These are phyloP conservation scores for Russula vinacea DNA, from an alignment of 768 basidiomycete genomes.

Conservation along the genomic window DNA sequence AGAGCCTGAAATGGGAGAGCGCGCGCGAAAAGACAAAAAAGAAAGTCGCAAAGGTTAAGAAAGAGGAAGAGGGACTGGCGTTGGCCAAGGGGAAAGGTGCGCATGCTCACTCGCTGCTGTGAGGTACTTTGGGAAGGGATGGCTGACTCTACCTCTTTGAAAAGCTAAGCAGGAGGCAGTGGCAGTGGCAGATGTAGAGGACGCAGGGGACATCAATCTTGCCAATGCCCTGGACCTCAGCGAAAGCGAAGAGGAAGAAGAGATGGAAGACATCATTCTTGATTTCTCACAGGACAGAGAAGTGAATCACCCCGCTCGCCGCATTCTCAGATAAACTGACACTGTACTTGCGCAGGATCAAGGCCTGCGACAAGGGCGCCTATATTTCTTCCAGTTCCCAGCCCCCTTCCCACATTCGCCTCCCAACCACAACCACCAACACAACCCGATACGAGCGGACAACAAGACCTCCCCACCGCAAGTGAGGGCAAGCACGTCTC, in stretches of 20 bases:
- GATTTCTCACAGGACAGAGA: slow-evolving; percentile 54
- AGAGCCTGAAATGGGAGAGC: slow-evolving; percentile 57
- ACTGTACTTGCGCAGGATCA: slow-evolving; percentile 42
- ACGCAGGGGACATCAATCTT: slow-evolving; percentile 42
- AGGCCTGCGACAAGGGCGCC: slow-evolving; percentile 53
- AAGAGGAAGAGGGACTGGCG: slow-evolving; percentile 41
- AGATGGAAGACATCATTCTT: slow-evolving; percentile 71
- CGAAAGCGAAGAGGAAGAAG: slow-evolving; percentile 76
- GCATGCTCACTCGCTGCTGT: slow-evolving; percentile 1
- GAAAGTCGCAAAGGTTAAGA: slow-evolving; percentile 39
- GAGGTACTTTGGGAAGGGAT: neutral
- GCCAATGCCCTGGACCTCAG: slow-evolving; percentile 66
- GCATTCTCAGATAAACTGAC: slow-evolving; percentile 1
- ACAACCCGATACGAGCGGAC: slow-evolving; percentile 31
- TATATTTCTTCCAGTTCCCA: slow-evolving; percentile 93
- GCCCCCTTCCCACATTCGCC: slow-evolving; percentile 75
- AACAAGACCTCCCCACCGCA: slow-evolving; percentile 22
- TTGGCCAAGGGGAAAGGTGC: slow-evolving; percentile 39
- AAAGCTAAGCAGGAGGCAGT: slow-evolving; percentile 30
- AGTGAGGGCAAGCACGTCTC: slow-evolving; percentile 52
- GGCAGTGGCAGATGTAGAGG: slow-evolving; percentile 31
- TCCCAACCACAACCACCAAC: slow-evolving; percentile 38
- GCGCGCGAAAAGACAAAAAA: slow-evolving; percentile 39
- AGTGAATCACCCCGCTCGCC: slow-evolving; percentile 36
- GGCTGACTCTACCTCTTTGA: slow-evolving; percentile 1